Conservation (phyloP, 176 grass and related monocot genomes). For the Oryza australiensis region DNA sequence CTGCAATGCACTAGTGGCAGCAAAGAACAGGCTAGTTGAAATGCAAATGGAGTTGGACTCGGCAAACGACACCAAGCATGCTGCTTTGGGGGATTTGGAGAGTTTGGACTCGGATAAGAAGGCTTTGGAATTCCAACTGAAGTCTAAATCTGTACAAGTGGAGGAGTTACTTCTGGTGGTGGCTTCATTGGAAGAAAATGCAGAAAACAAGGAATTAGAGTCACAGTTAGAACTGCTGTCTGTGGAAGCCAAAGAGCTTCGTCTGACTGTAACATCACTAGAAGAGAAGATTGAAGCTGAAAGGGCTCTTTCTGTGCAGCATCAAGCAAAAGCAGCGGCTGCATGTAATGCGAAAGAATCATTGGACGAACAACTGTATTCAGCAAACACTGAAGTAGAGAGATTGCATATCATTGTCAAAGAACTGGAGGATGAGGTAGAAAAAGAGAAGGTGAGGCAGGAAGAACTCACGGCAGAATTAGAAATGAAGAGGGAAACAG, state of each 20-base stretch:
- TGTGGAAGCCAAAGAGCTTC: slow-evolving; percentile 52
- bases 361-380: slow-evolving; percentile 57
- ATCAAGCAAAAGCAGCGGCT: slow-evolving; percentile 44
- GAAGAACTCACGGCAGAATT: slow-evolving; percentile 43
- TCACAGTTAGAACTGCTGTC: slow-evolving; percentile 53
- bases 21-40: slow-evolving; percentile 77
- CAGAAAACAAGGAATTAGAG: slow-evolving; percentile 61
- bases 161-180: slow-evolving; percentile 54
- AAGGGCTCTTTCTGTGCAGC: slow-evolving; percentile 47
- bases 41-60: slow-evolving; percentile 70
- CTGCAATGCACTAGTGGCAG: slow-evolving; percentile 49
- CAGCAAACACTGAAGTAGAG: slow-evolving; percentile 45
- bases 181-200: slow-evolving; percentile 68
- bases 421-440: slow-evolving; percentile 42
- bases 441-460: slow-evolving; percentile 55
- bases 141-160: slow-evolving; percentile 55
- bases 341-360: slow-evolving; percentile 41
- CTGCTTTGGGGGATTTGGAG: slow-evolving; percentile 48
- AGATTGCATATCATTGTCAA: slow-evolving; percentile 46
- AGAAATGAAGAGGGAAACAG: slow-evolving; percentile 33
- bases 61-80: slow-evolving; percentile 53
- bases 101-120: slow-evolving; percentile 55
- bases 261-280: slow-evolving; percentile 54
- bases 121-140: slow-evolving; percentile 60
- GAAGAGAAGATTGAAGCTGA: slow-evolving; percentile 59